A percentile compares a stretch with the other conserved stretches of the same genome.
These are phyloP conservation scores for Cryptococcus amylolentus DNA, from an alignment of 1,284 basidiomycete genomes.

Conservation along the genomic window DNA sequence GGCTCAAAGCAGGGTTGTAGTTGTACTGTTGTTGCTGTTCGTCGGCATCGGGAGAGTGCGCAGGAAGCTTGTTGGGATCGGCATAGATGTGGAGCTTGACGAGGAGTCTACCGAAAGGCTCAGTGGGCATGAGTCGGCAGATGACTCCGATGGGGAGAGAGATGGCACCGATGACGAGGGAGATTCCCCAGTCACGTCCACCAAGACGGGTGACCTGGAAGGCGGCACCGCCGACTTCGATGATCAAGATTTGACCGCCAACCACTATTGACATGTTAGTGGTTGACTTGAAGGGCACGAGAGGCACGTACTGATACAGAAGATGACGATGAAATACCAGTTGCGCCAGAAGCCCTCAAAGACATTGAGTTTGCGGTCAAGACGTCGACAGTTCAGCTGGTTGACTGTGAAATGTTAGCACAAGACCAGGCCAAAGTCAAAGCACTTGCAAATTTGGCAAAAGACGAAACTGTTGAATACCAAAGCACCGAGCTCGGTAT, in stretches of 20 bases:
- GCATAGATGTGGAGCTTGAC: slow-evolving; percentile 64
- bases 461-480: slow-evolving; percentile 98
- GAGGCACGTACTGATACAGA: slow-evolving; percentile 55
- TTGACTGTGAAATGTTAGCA: slow-evolving; percentile 54
- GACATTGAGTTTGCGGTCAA: slow-evolving; percentile 83
- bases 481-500: slow-evolving; percentile 66
- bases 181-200: slow-evolving; percentile 89
- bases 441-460: slow-evolving; percentile 67
- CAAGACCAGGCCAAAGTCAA: background rate
- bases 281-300: background rate
- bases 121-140: slow-evolving; percentile 77
- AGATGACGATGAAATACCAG: slow-evolving; percentile 82
- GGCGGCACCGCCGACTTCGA: slow-evolving; percentile 85
- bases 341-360: slow-evolving; percentile 80
- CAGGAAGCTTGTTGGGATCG: slow-evolving; percentile 66
- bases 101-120: slow-evolving; percentile 69
- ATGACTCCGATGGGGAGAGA: slow-evolving; percentile 84
- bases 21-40: slow-evolving; percentile 40
- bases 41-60: slow-evolving; percentile 59
- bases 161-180: slow-evolving; percentile 72
- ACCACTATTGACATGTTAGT: slow-evolving; percentile 59
- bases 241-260: slow-evolving; percentile 79
- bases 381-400: slow-evolving; percentile 82
- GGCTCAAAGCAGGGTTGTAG: slow-evolving; percentile 51
- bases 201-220: slow-evolving; percentile 81